Evolutionary conservation across 1,139 yeast genomes (phyloP), one percentile per base, ranked within the genome.

Genomic region (Debaryomyces robertsiae): DNA sequence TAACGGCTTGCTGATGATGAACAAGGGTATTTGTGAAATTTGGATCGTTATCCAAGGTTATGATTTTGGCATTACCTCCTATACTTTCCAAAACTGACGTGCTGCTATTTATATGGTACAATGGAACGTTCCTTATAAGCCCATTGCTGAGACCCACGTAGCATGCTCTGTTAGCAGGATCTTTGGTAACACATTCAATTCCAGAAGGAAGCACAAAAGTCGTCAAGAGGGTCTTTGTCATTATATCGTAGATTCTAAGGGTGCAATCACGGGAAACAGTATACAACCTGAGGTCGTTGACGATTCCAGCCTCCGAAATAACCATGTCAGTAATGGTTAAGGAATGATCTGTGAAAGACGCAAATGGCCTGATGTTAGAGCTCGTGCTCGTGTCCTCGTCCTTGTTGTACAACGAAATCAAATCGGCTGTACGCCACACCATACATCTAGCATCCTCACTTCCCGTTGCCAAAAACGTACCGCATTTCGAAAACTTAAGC

Each of bases 361-460:
- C 65, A 53, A 57, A 71, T 4, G 82, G 80, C 51, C 73, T 75
- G 28, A 55, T 47, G 7, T 7, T 7, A 19, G 22, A 19, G 10
- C 47, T 40, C 25, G 46, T 48, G 9, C 47, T 45, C 7, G 54
- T 52, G 9, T 52, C 54, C 9, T 49, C 51, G 9, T 53, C 50
- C 22, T 47, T 48, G 29, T 49, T 54, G 19, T 61, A 61, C 14
- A 70, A 59, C 5, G 73, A 61, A 7, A 80, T 68, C 40, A 90
- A 63, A 47, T 88, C 95, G 17, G 69, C 52, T 1, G 85, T 65
- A 47, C 78, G 77, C 94, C 96, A 91, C 7, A 87, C 78, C 29
- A 84, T 71, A 23, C 86, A 77, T 47, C 97, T 72, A 1, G 95
- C 81, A 67, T 93, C 98, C 33, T 73, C 75, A 47, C 95, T 89